Evolutionary conservation across 1,284 basidiomycete species (phyloP).

Genomic region (Anthracocystis setariae): DNA sequence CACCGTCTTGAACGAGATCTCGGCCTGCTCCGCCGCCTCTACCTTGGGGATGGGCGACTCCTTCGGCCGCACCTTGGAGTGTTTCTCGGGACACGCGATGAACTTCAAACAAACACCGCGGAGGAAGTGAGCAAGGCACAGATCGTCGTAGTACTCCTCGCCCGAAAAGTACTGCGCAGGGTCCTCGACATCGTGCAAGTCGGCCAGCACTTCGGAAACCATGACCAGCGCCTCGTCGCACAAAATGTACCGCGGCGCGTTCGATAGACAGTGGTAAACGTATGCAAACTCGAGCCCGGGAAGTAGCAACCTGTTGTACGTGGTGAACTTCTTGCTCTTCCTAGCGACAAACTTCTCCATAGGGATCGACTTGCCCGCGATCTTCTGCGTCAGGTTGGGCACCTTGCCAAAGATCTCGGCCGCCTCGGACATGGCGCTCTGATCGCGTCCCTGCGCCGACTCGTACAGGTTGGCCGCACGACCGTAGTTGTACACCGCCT

Average conservation of each 20-base stretch:
- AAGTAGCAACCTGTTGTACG: slow-evolving; percentile 56
- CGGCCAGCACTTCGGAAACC: slow-evolving; percentile 54
- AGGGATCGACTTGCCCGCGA: slow-evolving; percentile 66
- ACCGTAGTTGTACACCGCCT: slow-evolving; percentile 66
- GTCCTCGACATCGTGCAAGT: slow-evolving; percentile 49
- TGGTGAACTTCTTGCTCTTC: slow-evolving; percentile 62
- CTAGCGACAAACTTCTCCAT: slow-evolving; percentile 66
- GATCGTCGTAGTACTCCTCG: slow-evolving; percentile 61
- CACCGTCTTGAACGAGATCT: slow-evolving; percentile 56
- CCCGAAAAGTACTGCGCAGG: slow-evolving; percentile 45
- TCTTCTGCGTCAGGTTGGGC: slow-evolving; percentile 62
- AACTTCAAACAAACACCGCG: slow-evolving; percentile 63
- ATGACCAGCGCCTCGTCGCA: slow-evolving; percentile 49
- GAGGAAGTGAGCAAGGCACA: slow-evolving; percentile 64
- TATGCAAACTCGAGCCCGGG: slow-evolving; percentile 65
- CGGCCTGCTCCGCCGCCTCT: slow-evolving; percentile 60
- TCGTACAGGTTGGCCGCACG: slow-evolving; percentile 58
- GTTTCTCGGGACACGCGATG: slow-evolving; percentile 65
- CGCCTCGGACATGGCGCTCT: slow-evolving; percentile 38
- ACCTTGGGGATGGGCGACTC: slow-evolving; percentile 50
- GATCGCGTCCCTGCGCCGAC: slow-evolving; percentile 20
- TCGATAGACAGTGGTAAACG: slow-evolving; percentile 66
- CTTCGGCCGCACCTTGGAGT: slow-evolving; percentile 49
- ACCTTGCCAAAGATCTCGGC: slow-evolving; percentile 52
- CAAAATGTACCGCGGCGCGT: slow-evolving; percentile 57